A percentile compares a stretch with the other conserved stretches of the same genome.
Evolutionary conservation across 2,329 filamentous ascomycete genomes (phyloP).

Genomic region (Penicillium sp.): DNA sequence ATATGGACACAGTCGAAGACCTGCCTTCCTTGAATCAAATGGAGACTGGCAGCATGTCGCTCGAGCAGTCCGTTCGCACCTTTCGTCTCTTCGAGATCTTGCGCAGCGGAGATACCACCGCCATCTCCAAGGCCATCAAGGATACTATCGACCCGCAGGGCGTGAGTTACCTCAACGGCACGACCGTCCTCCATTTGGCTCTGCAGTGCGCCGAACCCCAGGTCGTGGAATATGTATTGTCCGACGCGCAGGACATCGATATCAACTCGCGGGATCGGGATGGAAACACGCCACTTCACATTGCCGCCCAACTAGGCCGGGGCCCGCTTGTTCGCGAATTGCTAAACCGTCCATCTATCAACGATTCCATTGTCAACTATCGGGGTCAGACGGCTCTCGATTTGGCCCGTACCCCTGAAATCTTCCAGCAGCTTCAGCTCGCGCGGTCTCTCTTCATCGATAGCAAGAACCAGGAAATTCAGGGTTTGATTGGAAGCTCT

Average conservation of each 20-base stretch:
- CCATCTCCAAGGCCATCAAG: conserved; percentile 78
- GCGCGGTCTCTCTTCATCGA: conserved; percentile 88
- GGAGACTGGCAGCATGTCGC: conserved; percentile 48
- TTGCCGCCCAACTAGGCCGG: conserved; percentile 80
- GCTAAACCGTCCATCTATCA: conserved; percentile 77
- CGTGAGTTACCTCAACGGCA: conserved; percentile 57
- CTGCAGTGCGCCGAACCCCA: conserved; percentile 92
- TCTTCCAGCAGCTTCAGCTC: conserved; percentile 92
- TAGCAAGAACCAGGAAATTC: conserved; percentile 77
- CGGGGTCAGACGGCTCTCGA: conserved; percentile 84
- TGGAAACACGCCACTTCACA: conserved; percentile 87
- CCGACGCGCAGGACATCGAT: conserved; percentile 68
- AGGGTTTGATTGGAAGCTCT: conserved; percentile 67
- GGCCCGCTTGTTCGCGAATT: conserved; percentile 77
- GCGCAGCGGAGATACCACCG: conserved; percentile 82
- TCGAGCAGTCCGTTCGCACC: conserved; percentile 91
- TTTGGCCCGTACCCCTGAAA: conserved; percentile 84
- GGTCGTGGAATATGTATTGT: conserved; percentile 92
- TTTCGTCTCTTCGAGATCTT: conserved; percentile 93
- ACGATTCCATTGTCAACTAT: conserved; percentile 82
- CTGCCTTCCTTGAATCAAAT: conserved; percentile 31
- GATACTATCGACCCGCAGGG: conserved; percentile 53
- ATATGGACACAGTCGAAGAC: conserved; percentile 29
- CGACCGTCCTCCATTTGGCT: conserved; percentile 85
- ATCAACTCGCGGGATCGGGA: conserved; percentile 89